Conservation (phyloP, 768 basidiomycete species). For the Naganishia randhawae region DNA sequence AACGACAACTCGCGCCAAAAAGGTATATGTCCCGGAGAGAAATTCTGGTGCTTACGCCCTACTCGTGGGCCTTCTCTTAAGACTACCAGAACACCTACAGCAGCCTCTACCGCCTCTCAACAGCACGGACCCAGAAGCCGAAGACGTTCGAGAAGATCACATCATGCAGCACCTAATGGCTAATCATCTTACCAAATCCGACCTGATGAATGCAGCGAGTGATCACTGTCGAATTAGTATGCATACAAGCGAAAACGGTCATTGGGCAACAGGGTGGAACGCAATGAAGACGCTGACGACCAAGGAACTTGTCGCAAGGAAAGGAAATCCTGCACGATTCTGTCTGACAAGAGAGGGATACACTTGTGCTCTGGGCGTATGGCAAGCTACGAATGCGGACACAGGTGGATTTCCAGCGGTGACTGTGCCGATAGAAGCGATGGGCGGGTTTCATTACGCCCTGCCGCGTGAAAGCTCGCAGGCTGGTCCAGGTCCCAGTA, state of each 20-base stretch:
- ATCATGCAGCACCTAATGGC: slow-evolving; percentile 29
- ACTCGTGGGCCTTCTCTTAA: slow-evolving; percentile 42
- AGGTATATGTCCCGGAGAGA: slow-evolving; percentile 39
- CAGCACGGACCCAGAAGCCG: slow-evolving; percentile 23
- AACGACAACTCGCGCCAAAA: slow-evolving; percentile 16
- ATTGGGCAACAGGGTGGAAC: slow-evolving; percentile 43
- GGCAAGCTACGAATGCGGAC: slow-evolving; percentile 6
- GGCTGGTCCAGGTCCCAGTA: slow-evolving; percentile 18
- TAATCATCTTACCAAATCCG: slow-evolving; percentile 41
- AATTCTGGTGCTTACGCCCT: slow-evolving; percentile 46
- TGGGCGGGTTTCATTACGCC: slow-evolving; percentile 4
- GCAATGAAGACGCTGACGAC: slow-evolving; percentile 41
- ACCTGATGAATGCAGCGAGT: slow-evolving; percentile 39
- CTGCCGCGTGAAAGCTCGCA: background rate
- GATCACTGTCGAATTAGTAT: slow-evolving; percentile 40
- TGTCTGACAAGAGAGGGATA: slow-evolving; percentile 22
- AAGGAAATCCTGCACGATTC: slow-evolving; percentile 18
- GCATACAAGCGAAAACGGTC: slow-evolving; percentile 39
- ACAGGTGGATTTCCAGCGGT: slow-evolving; percentile 8
- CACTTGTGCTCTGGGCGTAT: slow-evolving; percentile 13
- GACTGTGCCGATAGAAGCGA: slow-evolving; percentile 13
- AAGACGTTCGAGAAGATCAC: slow-evolving; percentile 36
- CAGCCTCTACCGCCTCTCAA: background rate
- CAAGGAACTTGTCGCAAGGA: slow-evolving; percentile 5
- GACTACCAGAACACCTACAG: slow-evolving; percentile 15